These are phyloP conservation scores for Phytophthora megakarya DNA, from an alignment of 352 stramenopile genomes.

Conservation along the genomic window DNA sequence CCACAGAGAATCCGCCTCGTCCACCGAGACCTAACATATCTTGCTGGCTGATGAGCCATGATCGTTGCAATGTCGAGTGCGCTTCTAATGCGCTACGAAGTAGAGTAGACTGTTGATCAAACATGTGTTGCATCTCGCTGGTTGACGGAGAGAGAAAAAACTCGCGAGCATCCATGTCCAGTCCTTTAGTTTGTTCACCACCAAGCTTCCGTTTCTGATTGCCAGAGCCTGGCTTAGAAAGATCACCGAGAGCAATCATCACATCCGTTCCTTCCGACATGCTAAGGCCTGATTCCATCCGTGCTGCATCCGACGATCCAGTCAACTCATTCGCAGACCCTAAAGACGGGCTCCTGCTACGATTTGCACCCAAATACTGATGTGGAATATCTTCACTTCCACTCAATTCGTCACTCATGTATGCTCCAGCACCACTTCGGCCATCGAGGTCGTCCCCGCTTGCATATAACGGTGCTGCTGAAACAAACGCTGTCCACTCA, in stretches of 20 bases:
- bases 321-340: constrained; percentile 31
- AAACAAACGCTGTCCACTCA: constrained; percentile 82
- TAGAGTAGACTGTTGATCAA: constrained; percentile 79
- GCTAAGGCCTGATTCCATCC: constrained; percentile 47
- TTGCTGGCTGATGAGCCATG: constrained; percentile 81
- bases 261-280: constrained; percentile 82
- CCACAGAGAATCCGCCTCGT: constrained; percentile 67
- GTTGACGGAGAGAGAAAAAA: constrained; percentile 85
- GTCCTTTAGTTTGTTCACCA: constrained; percentile 48
- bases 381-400: constrained; percentile 30
- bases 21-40: constrained; percentile 65
- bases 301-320: constrained; percentile 11
- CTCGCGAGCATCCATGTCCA: constrained; percentile 68
- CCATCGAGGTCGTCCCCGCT: constrained; percentile 62
- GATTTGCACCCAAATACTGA: not conserved
- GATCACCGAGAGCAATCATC: constrained; percentile 66
- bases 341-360: constrained; percentile 31
- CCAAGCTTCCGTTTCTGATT: constrained; percentile 47
- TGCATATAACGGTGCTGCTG: constrained; percentile 66
- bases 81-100: constrained; percentile 73
- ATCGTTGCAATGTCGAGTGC: constrained; percentile 74
- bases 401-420: constrained; percentile 39
- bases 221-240: constrained; percentile 43
- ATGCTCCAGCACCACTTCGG: constrained; percentile 20
- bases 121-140: constrained; percentile 90